These are phyloP conservation scores for Maudiozyma humilis DNA, from an alignment of 1,139 yeast species.

Conservation along the genomic window DNA sequence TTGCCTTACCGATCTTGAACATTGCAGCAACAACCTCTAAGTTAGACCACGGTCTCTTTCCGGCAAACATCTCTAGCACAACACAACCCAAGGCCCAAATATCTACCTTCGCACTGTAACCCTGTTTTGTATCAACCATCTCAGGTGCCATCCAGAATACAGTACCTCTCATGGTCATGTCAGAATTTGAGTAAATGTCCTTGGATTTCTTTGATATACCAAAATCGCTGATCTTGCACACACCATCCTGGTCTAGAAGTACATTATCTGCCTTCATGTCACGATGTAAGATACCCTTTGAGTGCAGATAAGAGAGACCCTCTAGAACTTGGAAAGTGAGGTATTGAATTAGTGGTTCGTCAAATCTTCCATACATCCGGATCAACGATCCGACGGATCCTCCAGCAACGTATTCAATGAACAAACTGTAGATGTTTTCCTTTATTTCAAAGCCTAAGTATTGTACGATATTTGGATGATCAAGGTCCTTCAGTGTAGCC, in stretches of 20 bases:
- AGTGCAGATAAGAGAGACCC: slow-evolving; percentile 80
- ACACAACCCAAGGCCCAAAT: slow-evolving; percentile 95
- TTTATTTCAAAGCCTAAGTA: slow-evolving; percentile 86
- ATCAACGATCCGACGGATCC: slow-evolving; percentile 90
- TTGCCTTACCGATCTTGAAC: slow-evolving; percentile 58
- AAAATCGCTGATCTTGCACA: slow-evolving; percentile 93
- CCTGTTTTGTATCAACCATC: slow-evolving; percentile 82
- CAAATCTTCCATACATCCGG: slow-evolving; percentile 77
- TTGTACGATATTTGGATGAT: slow-evolving; percentile 90
- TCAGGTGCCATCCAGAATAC: slow-evolving; percentile 99
- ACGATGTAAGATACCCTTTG: slow-evolving; percentile 82
- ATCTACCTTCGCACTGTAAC: slow-evolving; percentile 93
- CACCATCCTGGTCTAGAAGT: slow-evolving; percentile 81
- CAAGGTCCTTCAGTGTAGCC: slow-evolving; percentile 87
- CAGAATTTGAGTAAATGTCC: slow-evolving; percentile 86
- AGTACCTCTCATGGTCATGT: slow-evolving; percentile 97
- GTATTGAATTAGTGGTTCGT: slow-evolving; percentile 64
- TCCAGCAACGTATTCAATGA: slow-evolving; percentile 94
- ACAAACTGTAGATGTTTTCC: slow-evolving; percentile 68
- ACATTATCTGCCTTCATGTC: slow-evolving; percentile 95
- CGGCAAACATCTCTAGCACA: slow-evolving; percentile 89
- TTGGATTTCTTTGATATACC: slow-evolving; percentile 87
- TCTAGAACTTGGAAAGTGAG: slow-evolving; percentile 71
- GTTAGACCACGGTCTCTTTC: slow-evolving; percentile 76
- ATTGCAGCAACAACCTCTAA: slow-evolving; percentile 73